Percentiles rank a stretch among this genome's conserved stretches.
These are phyloP conservation scores for Silene noctiflora DNA, from an alignment of 179 eudicot genomes.

Conservation along the genomic window DNA sequence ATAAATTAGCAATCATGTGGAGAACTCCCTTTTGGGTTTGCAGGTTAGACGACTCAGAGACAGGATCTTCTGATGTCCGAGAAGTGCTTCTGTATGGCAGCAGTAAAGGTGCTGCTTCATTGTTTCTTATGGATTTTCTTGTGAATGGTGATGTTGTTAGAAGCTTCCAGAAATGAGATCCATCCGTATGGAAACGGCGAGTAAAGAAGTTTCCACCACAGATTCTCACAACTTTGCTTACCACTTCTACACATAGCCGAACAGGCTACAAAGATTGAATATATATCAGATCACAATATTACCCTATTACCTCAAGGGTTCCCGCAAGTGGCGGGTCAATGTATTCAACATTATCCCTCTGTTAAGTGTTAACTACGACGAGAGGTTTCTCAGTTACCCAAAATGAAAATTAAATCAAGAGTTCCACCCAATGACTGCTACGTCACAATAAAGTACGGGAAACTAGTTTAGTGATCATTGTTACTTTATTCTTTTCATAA, in stretches of 20 bases:
- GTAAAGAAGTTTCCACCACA: conserved; percentile 93
- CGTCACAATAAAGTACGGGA: too few species aligned
- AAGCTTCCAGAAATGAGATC: conserved; percentile 77
- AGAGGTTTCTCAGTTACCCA: too few species aligned
- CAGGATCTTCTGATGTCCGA: conserved; percentile 42
- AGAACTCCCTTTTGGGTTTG: conserved; percentile 82
- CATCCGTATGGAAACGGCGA: conserved; percentile 75
- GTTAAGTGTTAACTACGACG: too few species aligned
- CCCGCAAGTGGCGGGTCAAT: too few species aligned
- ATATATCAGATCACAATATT: conserved; percentile 5
- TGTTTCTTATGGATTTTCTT: conserved; percentile 43
- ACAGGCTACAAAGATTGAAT: conserved; percentile 46
- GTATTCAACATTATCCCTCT: too few species aligned
- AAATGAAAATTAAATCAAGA: too few species aligned
- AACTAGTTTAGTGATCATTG: neutral
- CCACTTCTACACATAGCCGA: conserved; percentile 54
- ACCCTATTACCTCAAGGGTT: neutral
- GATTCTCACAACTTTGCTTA: conserved; percentile 53
- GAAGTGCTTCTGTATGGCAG: conserved; percentile 75
- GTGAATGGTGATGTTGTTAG: conserved; percentile 68
- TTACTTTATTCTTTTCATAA: neutral
- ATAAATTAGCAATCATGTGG: conserved; percentile 69
- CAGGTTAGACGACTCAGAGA: conserved; percentile 62
- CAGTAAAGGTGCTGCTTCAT: conserved; percentile 49
- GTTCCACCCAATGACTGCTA: too few species aligned